phyloP scores from a whole-genome alignment of 306 rosid genomes.

The Cotoneaster glaucophyllus region DNA sequence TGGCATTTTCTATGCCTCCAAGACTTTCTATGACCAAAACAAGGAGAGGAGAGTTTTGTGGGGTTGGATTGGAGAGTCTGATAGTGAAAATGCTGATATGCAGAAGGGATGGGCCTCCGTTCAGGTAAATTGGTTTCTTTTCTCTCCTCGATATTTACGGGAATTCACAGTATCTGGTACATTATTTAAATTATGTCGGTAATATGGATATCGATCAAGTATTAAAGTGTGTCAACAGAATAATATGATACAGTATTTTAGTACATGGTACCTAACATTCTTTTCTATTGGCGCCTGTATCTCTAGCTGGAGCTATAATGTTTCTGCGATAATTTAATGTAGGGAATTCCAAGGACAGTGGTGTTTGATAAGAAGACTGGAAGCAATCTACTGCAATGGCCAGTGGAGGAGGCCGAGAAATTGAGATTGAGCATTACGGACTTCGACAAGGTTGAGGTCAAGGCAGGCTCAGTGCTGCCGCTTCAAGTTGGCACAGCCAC shows the following conservation, averaged over 20 bases:
- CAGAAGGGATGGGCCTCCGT: slow-evolving; percentile 87
- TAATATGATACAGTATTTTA: background rate
- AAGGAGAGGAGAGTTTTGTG: slow-evolving; percentile 70
- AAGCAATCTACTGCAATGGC: slow-evolving; percentile 76
- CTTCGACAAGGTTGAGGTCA: slow-evolving; percentile 38
- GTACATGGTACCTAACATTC: background rate
- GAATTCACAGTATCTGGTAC: background rate
- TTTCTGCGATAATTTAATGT: background rate
- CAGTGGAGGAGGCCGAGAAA: slow-evolving; percentile 60
- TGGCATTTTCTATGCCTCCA: slow-evolving; percentile 78
- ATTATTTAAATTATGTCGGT: background rate
- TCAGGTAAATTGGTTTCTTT: slow-evolving; percentile 33
- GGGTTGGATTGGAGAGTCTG: slow-evolving; percentile 90
- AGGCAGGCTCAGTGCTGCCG: slow-evolving; percentile 57
- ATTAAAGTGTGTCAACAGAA: background rate
- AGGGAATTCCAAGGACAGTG: slow-evolving; percentile 83
- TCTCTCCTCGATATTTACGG: background rate
- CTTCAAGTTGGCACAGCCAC: slow-evolving; percentile 59
- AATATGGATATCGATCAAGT: too few species aligned
- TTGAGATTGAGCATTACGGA: slow-evolving; percentile 47
- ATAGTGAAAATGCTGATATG: slow-evolving; percentile 73
- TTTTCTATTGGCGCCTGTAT: background rate
- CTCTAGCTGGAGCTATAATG: background rate
- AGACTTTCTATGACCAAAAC: slow-evolving; percentile 57
- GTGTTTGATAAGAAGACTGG: slow-evolving; percentile 59